Conservation (phyloP, 495 filamentous ascomycete species). For the Podospora conica region DNA sequence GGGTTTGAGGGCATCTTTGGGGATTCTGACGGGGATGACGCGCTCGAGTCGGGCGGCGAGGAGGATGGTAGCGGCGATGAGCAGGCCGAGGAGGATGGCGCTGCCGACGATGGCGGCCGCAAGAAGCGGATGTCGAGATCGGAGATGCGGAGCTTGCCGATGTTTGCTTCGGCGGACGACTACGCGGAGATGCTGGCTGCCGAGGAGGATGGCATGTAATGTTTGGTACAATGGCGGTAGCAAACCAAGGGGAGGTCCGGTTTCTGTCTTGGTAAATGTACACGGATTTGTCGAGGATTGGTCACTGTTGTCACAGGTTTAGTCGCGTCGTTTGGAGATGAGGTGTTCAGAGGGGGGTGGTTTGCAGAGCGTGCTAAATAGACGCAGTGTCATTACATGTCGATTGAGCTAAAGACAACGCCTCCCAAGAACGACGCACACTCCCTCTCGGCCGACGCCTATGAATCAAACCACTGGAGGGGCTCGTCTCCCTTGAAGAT, state of each 20-base stretch:
- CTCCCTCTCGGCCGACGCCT: background rate
- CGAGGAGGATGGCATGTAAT: conserved; percentile 56
- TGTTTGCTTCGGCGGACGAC: conserved; percentile 87
- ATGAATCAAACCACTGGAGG: conserved; percentile 55
- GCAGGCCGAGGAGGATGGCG: conserved; percentile 27
- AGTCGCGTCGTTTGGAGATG: too few relatives aligned
- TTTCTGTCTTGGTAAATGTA: background rate
- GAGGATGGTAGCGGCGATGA: conserved; percentile 13
- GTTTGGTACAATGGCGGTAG: background rate
- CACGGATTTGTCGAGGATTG: background rate
- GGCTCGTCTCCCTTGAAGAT: conserved; percentile 47
- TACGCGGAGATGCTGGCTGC: conserved; percentile 80
- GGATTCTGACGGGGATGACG: conserved; percentile 45
- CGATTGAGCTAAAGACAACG: background rate
- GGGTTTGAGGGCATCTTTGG: conserved; percentile 35
- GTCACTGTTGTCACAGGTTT: too few relatives aligned
- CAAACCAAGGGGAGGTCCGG: background rate
- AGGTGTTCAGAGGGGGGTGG: background rate
- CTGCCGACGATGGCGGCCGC: conserved; percentile 18
- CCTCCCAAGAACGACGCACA: background rate
- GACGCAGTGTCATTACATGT: background rate
- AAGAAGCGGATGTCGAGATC: conserved; percentile 59
- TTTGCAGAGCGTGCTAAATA: background rate
- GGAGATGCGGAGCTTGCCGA: conserved; percentile 83
- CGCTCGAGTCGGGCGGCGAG: conserved; percentile 25